Conservation (phyloP, 768 basidiomycete species). For the Amanita pseudoporphyria region DNA sequence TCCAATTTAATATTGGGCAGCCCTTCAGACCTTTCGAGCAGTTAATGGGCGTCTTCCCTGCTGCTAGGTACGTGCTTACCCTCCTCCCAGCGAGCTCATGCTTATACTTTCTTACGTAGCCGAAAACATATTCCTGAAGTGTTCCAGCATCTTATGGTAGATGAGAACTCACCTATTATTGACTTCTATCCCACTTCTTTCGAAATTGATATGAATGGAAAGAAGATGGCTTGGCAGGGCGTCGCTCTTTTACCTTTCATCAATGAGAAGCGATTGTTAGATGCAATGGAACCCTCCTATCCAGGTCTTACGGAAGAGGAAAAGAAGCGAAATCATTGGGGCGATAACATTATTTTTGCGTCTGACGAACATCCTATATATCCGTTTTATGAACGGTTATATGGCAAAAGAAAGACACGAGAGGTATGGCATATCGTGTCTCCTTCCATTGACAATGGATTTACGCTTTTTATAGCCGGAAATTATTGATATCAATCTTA, state of each 20-base stretch:
- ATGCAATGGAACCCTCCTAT: constrained; percentile 68
- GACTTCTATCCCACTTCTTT: constrained; percentile 94
- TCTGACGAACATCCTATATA: constrained; percentile 80
- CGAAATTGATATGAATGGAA: constrained; percentile 99
- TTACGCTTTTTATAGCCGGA: constrained; percentile 47
- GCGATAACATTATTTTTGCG: constrained; percentile 75
- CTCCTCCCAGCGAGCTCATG: constrained; percentile 6
- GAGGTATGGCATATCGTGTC: constrained; percentile 41
- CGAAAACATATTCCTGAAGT: constrained; percentile 79
- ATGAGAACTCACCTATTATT: constrained; percentile 82
- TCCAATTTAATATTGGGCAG: constrained; percentile 68
- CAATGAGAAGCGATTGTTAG: constrained; percentile 71
- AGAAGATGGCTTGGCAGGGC: constrained; percentile 99
- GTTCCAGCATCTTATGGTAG: constrained; percentile 84
- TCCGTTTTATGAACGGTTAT: constrained; percentile 79
- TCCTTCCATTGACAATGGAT: constrained; percentile 6
- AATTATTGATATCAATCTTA: constrained; percentile 54
- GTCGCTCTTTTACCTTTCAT: constrained; percentile 96
- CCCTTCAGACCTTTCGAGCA: constrained; percentile 98
- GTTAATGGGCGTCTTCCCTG: constrained; percentile 96
- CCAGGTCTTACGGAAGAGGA: constrained; percentile 73
- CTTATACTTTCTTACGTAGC: constrained; percentile 28
- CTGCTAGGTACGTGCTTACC: constrained; percentile 56
- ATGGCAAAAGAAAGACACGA: constrained; percentile 77
- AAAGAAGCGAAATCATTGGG: constrained; percentile 74